Base-by-base conservation (phyloP, 2,329 filamentous ascomycete species). In the Colletotrichum aenigma region DNA sequence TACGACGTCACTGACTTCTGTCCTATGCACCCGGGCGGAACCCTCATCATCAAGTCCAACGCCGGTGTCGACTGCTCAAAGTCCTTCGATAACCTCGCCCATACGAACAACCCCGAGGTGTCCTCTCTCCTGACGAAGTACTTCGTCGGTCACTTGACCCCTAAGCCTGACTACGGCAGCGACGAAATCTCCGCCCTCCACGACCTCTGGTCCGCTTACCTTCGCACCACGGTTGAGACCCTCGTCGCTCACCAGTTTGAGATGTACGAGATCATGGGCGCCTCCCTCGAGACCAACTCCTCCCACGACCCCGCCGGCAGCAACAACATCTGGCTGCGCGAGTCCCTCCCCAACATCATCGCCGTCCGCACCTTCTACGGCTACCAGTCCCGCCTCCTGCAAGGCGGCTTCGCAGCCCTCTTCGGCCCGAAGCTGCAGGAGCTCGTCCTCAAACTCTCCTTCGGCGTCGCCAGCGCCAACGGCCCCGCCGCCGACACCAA, bases 71-170 rank as follows among this genome's bases (percentile, higher is more conserved):
- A 91, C 78, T 90, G 88, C 74, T 85, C 86, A 8, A 85, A 86
- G 76, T 88, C 88, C 0, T 91, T 91, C 62, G 88, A 91, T 77
- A 87, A 89, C 62, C 85, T 91, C 5, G 88, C 88, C 0, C 89
- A 91, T 77, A 89, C 88, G 2, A 89, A 88, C 77, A 90, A 91
- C 66, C 88, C 89, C 0, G 88, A 90, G 78, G 89, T 90, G 0
- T 83, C 85, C 6, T 89, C 87, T 78, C 83, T 91, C 3, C 79
- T 91, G 6, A 89, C 88, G 1, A 89, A 89, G 56, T 91, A 91
- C 78, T 90, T 90, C 69, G 86, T 90, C 10, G 89, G 88, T 0
- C 87, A 90, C 28, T 78, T 90, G 15, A 86, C 87, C 0, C 84
- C 86, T 1, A 90, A 90, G 80, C 88, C 89, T 0, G 85, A 89